Base-by-base conservation (phyloP, 305 asterid species). In the Solanum hybrid region DNA sequence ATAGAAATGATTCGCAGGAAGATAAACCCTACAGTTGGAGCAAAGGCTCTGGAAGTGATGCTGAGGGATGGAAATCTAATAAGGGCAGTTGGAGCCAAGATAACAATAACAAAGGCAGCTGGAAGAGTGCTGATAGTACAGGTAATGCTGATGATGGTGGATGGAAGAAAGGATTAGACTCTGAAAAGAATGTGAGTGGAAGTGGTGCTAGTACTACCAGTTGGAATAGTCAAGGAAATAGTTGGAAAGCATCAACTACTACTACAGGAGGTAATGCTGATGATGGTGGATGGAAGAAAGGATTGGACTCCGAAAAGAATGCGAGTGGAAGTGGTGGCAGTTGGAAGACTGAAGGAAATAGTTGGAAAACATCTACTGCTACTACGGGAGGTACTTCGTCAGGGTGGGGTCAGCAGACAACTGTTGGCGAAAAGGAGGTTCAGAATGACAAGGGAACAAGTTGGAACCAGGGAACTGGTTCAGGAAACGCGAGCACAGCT, bases 1-100 rank as follows among this genome's bases (percentile, higher is more conserved):
- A 92, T 90, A 91, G 93, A 89, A 95, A 92, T 92, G 95, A 94
- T 90, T 92, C 94, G 10, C 90, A 91, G 87, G 95, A 90, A 91
- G 95, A 93, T 24, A 89, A 78, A 79, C 79, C 88, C 80, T 86
- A 56, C 31, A 87, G 95, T 85, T 94, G 97, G 95, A 93, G 89
- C 89, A 46, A 89, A 24, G 86, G 81, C 88, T 88, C 90, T 36
- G 89, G 79, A 10, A 89, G 56, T 86, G 91, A 87, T 51, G 37
- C 78, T 29, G 89, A 76, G 10, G 86, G 89, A 35, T 88, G 91
- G 69, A 86, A 81, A 80, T 51, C 86, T 64, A 88, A 60, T 35
- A 89, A 64, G 56, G 92, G 94, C 86, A 90, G 93, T 89, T 93
- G 95, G 97, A 86, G 71, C 84, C 88, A 90, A 79, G 89, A 88